phyloP scores from a whole-genome alignment of 2,329 filamentous ascomycete genomes.

The Orbilia quercus region DNA sequence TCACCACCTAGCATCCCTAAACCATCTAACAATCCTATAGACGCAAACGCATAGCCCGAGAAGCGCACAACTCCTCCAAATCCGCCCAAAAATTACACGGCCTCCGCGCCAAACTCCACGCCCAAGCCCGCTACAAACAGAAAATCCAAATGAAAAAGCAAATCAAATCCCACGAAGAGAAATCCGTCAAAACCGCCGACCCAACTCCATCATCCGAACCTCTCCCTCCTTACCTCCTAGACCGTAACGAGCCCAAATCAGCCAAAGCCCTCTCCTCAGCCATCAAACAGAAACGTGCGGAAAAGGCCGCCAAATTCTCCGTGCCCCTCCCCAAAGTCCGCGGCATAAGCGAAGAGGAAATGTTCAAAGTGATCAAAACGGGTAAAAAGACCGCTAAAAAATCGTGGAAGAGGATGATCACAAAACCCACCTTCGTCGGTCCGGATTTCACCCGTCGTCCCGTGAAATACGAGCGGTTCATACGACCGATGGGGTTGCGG shows the following conservation, averaged over 20 bases:
- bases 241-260: conserved; percentile 76
- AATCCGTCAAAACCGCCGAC: conserved; percentile 87
- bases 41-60: conserved; percentile 87
- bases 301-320: conserved; percentile 92
- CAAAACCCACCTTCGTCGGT: conserved; percentile 88
- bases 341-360: conserved; percentile 93
- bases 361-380: conserved; percentile 97
- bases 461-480: conserved; percentile 80
- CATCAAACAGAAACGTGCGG: conserved; percentile 89
- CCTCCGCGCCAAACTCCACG: conserved; percentile 89
- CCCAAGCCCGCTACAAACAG: conserved; percentile 92
- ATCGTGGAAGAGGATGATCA: conserved; percentile 74
- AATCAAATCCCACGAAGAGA: conserved; percentile 94
- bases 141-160: conserved; percentile 98
- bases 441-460: conserved; percentile 88
- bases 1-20: neutral
- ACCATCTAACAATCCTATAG: conserved; percentile 60
- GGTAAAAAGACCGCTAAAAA: conserved; percentile 95
- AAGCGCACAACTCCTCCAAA: conserved; percentile 86
- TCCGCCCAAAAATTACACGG: conserved; percentile 94
- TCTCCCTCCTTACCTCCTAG: conserved; percentile 91
- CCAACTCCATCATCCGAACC: conserved; percentile 84
- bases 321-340: conserved; percentile 94
- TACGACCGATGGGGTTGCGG: conserved; percentile 71
- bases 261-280: conserved; percentile 67